phyloP scores from a whole-genome alignment of 2,329 filamentous ascomycete species.

The Dactylonectria macrodidyma region DNA sequence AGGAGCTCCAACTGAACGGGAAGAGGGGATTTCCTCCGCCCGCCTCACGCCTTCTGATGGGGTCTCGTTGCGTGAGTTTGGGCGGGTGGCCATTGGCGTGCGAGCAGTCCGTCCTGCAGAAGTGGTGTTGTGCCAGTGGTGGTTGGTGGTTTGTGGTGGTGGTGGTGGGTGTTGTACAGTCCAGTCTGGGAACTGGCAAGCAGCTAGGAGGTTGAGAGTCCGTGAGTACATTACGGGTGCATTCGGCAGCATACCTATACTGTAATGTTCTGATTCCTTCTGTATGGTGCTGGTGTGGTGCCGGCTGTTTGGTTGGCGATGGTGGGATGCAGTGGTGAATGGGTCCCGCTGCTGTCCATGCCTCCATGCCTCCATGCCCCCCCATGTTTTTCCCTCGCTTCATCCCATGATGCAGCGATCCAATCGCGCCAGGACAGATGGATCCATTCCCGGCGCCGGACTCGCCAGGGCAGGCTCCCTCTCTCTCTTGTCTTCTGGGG shows the following conservation, averaged over 20 bases:
- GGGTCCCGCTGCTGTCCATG: constrained; percentile 17
- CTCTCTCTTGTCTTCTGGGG: not conserved
- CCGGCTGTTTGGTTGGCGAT: constrained; percentile 31
- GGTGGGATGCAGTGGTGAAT: constrained; percentile 8
- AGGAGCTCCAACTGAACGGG: not conserved
- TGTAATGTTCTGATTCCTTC: constrained; percentile 7
- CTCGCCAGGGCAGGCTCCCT: constrained; percentile 1
- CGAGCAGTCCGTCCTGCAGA: constrained; percentile 25
- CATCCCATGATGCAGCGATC: not conserved
- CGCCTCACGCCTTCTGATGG: constrained; percentile 11
- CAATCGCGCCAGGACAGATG: not conserved
- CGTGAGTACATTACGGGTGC: constrained; percentile 21
- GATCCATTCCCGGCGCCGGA: not conserved
- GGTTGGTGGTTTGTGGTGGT: not conserved
- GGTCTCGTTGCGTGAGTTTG: constrained; percentile 21
- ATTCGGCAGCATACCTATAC: not conserved
- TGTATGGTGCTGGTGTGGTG: constrained; percentile 33
- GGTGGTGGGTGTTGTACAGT: constrained; percentile 24
- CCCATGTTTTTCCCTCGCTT: not conserved
- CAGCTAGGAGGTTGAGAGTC: not conserved
- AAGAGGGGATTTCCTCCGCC: constrained; percentile 14
- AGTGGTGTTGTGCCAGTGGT: constrained; percentile 23
- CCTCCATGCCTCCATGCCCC: not conserved
- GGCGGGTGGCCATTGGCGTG: constrained; percentile 22
- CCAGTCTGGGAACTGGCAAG: not conserved